Base-by-base conservation (phyloP, 2,329 filamentous ascomycete species). In the Talaromyces sp. region DNA sequence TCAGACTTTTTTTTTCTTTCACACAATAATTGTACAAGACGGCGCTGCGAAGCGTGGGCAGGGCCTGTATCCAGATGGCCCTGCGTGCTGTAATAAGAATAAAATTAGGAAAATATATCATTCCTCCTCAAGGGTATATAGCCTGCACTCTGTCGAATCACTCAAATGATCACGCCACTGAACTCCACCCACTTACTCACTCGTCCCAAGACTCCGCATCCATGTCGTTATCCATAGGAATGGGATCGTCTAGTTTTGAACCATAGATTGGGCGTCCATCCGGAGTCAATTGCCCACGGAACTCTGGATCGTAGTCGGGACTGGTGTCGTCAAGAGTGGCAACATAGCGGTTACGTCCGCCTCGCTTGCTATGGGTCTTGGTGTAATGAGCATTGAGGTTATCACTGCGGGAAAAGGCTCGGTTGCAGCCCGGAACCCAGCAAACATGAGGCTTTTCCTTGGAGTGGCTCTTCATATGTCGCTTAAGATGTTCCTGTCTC, bases 401-500 rank as follows among this genome's bases (percentile, higher is more conserved):
- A 60, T 78, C 76, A 22, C 73, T 77, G 45, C 75, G 67, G 3
- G 73, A 75, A 61, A 78, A 78, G 2, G 69, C 70, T 7, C 71
- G 69, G 48, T 73, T 69, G 59, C 75, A 77, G 9, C 70, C 74
- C 1, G 74, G 72, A 2, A 76, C 73, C 75, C 75, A 77, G 60
- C 75, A 77, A 8, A 72, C 69, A 64, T 76, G 73, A 3, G 71
- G 71, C 64, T 75, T 75, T 52, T 76, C 73, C 59, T 75, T 73
- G 33, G 75, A 76, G 57, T 79, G 77, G 15, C 72, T 78, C 65
- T 74, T 76, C 68, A 76, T 74, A 63, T 81, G 78, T 10, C 78
- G 68, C 67, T 79, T 78, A 17, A 80, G 66, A 58, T 80, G 78
- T 61, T 80, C 78, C 60, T 78, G 75, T 50, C 78, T 67, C 67